Percentiles rank a stretch among this genome's conserved stretches.
phyloP scores from a whole-genome alignment of 345 rosid species.

The Populus pruinosa region DNA sequence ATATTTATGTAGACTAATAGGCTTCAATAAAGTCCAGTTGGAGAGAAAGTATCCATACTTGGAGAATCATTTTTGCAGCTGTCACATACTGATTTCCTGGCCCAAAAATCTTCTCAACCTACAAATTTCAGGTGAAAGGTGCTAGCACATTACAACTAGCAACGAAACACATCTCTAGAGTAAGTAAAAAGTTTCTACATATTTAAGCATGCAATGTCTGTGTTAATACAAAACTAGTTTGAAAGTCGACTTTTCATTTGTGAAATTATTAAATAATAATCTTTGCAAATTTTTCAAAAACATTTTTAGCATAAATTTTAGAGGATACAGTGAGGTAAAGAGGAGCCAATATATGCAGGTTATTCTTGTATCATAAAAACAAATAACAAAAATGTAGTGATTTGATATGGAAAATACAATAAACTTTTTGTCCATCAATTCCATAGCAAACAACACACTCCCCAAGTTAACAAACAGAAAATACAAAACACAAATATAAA shows the following conservation, averaged over 20 bases:
- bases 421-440: not conserved
- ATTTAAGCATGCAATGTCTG: not conserved
- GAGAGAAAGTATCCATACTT: constrained; percentile 37
- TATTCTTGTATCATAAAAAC: too few relatives aligned
- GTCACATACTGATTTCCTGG: constrained; percentile 97
- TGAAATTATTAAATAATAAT: too few relatives aligned
- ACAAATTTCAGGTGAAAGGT: constrained; percentile 9
- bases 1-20: not conserved
- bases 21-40: not conserved
- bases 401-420: not conserved
- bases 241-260: not conserved
- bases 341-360: not conserved
- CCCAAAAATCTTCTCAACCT: constrained; percentile 94
- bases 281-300: not conserved
- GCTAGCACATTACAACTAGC: not conserved
- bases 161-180: not conserved
- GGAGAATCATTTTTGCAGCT: constrained; percentile 96
- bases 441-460: not conserved
- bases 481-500: not conserved
- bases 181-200: too few relatives aligned
- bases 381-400: too few relatives aligned
- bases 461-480: not conserved
- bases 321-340: not conserved
- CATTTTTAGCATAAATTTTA: not conserved
- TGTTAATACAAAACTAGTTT: not conserved